Evolutionary conservation across 1,284 basidiomycete species (phyloP).

Genomic region (Kwoniella shivajii): DNA sequence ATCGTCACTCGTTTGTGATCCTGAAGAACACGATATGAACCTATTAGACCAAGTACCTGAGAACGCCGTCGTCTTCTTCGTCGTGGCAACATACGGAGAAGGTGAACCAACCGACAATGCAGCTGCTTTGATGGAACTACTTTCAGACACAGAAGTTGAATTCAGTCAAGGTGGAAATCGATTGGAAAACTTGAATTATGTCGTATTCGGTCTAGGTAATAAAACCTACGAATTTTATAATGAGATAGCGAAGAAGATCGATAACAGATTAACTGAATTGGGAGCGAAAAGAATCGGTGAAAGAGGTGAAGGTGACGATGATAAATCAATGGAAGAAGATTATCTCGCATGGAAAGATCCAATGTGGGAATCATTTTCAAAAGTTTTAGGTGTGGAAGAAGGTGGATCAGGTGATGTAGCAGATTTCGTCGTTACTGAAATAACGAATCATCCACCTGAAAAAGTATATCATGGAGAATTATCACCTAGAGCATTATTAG

Average conservation of each 20-base stretch:
- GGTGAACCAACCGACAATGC: constrained; percentile 99
- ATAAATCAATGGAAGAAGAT: constrained; percentile 99
- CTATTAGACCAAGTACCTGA: constrained; percentile 89
- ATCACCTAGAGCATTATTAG: constrained; percentile 77
- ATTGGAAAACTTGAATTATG: constrained; percentile 88
- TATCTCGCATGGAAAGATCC: constrained; percentile 99
- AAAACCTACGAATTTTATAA: constrained; percentile 97
- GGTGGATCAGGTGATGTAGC: constrained; percentile 93
- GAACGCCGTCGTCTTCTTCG: constrained; percentile 79
- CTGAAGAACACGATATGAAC: constrained; percentile 96
- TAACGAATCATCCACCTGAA: constrained; percentile 67
- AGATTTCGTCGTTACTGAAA: constrained; percentile 88
- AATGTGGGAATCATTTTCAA: constrained; percentile 89
- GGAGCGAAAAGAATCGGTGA: constrained; percentile 86
- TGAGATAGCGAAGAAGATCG: constrained; percentile 78
- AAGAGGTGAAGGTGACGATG: constrained; percentile 95
- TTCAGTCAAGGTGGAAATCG: constrained; percentile 69
- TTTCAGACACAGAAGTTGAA: constrained; percentile 81
- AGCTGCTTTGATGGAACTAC: constrained; percentile 89
- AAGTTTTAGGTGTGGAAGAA: constrained; percentile 84
- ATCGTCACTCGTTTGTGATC: constrained; percentile 89
- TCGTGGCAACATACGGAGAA: constrained; percentile 98
- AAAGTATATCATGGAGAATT: constrained; percentile 93
- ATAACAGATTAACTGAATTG: constrained; percentile 72
- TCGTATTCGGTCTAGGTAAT: constrained; percentile 93